Evolutionary conservation across 1,284 basidiomycete genomes (phyloP), one percentile per base, ranked within the genome.

Genomic region (Thecaphora thlaspeos): DNA sequence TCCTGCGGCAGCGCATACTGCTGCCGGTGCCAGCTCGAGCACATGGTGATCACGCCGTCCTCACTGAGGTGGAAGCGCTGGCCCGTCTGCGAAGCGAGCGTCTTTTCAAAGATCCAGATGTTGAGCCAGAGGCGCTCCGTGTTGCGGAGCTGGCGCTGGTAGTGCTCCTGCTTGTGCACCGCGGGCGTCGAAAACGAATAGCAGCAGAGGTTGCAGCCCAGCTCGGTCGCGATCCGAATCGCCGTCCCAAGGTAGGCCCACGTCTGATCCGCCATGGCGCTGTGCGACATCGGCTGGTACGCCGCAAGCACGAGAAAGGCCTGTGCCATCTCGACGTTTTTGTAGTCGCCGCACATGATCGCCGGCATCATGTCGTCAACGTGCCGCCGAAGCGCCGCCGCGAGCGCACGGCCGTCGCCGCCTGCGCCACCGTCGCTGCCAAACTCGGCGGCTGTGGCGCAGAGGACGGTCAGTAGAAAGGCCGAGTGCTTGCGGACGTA

Each of bases 291-390:
- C 3, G 50, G 53, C 22, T 52, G 28, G 23, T 65, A 68, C 17
- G 18, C 17, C 4, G 66, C 57, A 15, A 69, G 36, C 15, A 69
- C 17, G 26, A 54, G 51, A 21, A 58, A 69, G 0, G 60, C 67
- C 38, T 69, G 67, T 0, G 67, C 59, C 46, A 62, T 55, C 49
- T 69, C 67, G 32, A 69, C 67, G 41, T 50, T 62, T 19, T 62
- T 66, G 39, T 58, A 69, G 15, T 56, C 60, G 15, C 59, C 63
- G 15, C 46, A 32, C 9, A 50, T 41, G 24, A 69, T 49, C 34
- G 46, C 53, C 1, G 46, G 41, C 12, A 61, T 46, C 49, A 69
- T 55, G 3, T 24, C 30, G 17, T 66, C 56, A 42, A 55, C 55
- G 28, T 68, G 59, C 10, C 34, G 4, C 2, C 46, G 18, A 18